Evolutionary conservation across 1,284 basidiomycete species (phyloP).

Genomic region (Marasmius sp.): DNA sequence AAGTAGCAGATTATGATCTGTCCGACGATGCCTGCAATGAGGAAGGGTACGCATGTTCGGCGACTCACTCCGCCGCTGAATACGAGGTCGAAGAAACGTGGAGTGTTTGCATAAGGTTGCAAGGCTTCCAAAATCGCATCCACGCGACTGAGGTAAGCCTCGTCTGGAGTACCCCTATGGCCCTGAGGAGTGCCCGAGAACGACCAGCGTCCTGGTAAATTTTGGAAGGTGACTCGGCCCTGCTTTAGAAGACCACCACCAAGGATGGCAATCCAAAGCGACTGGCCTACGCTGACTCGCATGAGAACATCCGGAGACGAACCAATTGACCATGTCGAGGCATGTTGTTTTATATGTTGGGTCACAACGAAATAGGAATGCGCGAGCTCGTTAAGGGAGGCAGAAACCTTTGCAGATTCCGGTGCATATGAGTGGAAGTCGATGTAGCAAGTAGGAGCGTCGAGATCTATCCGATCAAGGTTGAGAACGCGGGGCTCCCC

Average conservation of each 20-base stretch:
- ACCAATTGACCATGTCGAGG: not conserved
- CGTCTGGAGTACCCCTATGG: not conserved
- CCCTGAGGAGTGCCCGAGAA: slow-evolving; percentile 12
- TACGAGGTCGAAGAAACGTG: slow-evolving; percentile 15
- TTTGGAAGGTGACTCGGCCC: slow-evolving; percentile 24
- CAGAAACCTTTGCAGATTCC: slow-evolving; percentile 18
- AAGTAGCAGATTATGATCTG: slow-evolving; percentile 28
- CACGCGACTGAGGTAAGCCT: slow-evolving; percentile 20
- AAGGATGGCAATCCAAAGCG: slow-evolving; percentile 25
- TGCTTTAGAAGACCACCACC: slow-evolving; percentile 23
- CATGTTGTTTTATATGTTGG: slow-evolving; percentile 18
- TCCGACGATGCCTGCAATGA: slow-evolving; percentile 23
- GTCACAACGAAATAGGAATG: slow-evolving; percentile 23
- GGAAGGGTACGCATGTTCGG: slow-evolving; percentile 18
- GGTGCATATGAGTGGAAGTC: slow-evolving; percentile 28
- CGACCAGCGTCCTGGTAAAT: slow-evolving; percentile 21
- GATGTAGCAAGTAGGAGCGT: slow-evolving; percentile 19
- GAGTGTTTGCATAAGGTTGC: slow-evolving; percentile 13
- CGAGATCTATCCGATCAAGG: slow-evolving; percentile 12
- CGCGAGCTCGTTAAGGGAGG: slow-evolving; percentile 23
- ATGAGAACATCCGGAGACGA: slow-evolving; percentile 9
- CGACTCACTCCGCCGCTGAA: slow-evolving; percentile 18
- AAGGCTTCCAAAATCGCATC: slow-evolving; percentile 16
- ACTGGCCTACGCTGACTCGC: slow-evolving; percentile 21
- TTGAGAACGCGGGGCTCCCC: slow-evolving; percentile 17